Evolutionary conservation across 164 flowering plant species (phyloP), one percentile per base, ranked within the genome.

Genomic region (Aristolochia contorta): DNA sequence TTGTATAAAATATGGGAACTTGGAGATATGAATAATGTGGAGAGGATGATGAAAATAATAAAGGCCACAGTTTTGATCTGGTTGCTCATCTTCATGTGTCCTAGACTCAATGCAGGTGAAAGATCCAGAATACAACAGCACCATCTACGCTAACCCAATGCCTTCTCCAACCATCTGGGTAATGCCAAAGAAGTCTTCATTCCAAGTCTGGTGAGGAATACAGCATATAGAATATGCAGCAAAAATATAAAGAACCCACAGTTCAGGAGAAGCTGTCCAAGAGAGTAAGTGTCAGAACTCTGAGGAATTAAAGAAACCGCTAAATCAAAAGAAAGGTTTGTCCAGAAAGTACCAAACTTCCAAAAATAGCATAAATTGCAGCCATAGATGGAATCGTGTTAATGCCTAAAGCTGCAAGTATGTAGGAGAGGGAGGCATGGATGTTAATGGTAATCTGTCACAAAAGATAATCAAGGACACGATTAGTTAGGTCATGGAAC

Each of bases 181-280:
- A 93, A 54, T 54, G 70, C 67, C 64, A 90, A 66, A 18, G 86
- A 80, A 51, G 75, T 41, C 64, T 73, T 88, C 95, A 90, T 84
- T 51, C 96, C 99, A 59, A 86, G 90, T 58, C 85, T 82, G 19
- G 82, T 59, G 52, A 88, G 80, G 74, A 90, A 80, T 43, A 90
- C 50, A 9, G 91, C 82, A 71, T 90, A 90, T 54, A 93, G 61
- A 57, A 88, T 68, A 79, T 90, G 97, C 13, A 93, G 75, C 86
- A 93, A 70, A 74, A 86, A 84, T 73, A 86, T 86, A 65, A 87
- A 88, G 72, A 77, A 82, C 47, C 72, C 83, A 54, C 91, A 78
- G 59, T 90, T 90, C 57, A 93, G 77, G 71, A 93, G 59, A 50
- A 93, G 84, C 97, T 89, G 87, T 70, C 53, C 63, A 78, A 54